Percentiles rank a stretch among this genome's conserved stretches.
Evolutionary conservation across 495 filamentous ascomycete genomes (phyloP).

Genomic region (Penicillium simplicissimum): DNA sequence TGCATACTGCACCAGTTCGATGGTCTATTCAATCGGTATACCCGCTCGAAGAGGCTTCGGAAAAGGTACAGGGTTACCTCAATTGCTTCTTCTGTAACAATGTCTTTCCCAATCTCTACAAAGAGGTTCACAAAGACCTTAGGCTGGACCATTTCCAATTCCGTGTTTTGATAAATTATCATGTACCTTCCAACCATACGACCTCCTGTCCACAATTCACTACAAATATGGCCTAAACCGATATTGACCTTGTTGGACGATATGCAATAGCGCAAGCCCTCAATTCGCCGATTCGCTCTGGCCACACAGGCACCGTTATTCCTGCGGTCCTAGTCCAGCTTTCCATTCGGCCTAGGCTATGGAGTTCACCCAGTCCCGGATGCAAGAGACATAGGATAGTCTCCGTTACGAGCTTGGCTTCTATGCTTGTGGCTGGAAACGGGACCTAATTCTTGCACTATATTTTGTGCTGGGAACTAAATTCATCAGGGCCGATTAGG

Average conservation of each 20-base stretch:
- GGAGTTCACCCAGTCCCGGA: constrained; percentile 15
- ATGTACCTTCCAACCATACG: no score
- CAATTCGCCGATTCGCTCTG: constrained; percentile 30
- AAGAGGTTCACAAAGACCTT: not conserved
- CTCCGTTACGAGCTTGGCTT: not conserved
- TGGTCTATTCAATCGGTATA: no score
- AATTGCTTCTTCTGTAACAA: not conserved
- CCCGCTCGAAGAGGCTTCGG: no score
- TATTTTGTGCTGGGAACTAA: no score
- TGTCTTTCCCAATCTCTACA: not conserved
- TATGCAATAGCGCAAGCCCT: not conserved
- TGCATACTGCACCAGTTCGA: no score
- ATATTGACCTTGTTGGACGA: not conserved
- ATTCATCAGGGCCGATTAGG: not conserved
- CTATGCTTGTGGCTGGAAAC: not conserved
- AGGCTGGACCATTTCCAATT: no score
- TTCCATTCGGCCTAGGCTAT: constrained; percentile 13
- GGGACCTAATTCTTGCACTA: no score
- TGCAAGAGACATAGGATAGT: constrained; percentile 9
- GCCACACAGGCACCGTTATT: constrained; percentile 29
- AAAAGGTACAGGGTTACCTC: not conserved
- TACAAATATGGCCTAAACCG: not conserved
- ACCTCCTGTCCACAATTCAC: not conserved
- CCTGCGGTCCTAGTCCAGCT: constrained; percentile 23
- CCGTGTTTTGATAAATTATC: no score